A percentile compares a stretch with the other conserved stretches of the same genome.
Evolutionary conservation across 441 rosid genomes (phyloP).

Genomic region (Populus tomentosa): DNA sequence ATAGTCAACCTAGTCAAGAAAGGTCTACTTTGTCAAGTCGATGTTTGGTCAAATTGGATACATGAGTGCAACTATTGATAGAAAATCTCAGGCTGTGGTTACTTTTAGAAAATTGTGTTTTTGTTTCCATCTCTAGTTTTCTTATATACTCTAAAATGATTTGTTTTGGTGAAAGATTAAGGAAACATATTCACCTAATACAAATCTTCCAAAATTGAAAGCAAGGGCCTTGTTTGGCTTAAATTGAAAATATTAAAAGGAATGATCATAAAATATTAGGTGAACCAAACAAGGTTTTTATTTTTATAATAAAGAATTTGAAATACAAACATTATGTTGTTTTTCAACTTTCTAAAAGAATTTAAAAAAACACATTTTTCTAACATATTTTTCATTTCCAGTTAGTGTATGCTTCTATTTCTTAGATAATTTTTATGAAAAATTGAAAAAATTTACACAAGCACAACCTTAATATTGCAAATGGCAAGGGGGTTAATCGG

Average conservation of each 20-base stretch:
- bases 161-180: too few relatives aligned
- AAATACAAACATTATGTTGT: neutral
- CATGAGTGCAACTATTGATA: neutral
- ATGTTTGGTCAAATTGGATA: neutral
- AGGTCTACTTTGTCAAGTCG: neutral
- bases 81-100: too few relatives aligned
- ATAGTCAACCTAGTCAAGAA: neutral
- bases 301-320: neutral
- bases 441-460: neutral
- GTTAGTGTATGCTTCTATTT: neutral
- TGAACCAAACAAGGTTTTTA: neutral
- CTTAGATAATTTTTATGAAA: neutral
- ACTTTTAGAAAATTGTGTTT: too few relatives aligned
- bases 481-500: neutral
- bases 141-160: too few relatives aligned
- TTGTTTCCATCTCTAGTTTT: too few relatives aligned
- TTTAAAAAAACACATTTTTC: neutral
- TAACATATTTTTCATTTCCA: neutral
- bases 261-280: neutral
- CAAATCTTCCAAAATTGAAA: too few relatives aligned
- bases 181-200: too few relatives aligned
- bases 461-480: neutral
- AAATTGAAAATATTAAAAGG: too few relatives aligned
- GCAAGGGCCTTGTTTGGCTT: too few relatives aligned
- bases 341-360: neutral